Percentiles rank a stretch among this genome's conserved stretches.
phyloP scores from a whole-genome alignment of 2,329 filamentous ascomycete genomes.

The Cryphonectria radicalis region DNA sequence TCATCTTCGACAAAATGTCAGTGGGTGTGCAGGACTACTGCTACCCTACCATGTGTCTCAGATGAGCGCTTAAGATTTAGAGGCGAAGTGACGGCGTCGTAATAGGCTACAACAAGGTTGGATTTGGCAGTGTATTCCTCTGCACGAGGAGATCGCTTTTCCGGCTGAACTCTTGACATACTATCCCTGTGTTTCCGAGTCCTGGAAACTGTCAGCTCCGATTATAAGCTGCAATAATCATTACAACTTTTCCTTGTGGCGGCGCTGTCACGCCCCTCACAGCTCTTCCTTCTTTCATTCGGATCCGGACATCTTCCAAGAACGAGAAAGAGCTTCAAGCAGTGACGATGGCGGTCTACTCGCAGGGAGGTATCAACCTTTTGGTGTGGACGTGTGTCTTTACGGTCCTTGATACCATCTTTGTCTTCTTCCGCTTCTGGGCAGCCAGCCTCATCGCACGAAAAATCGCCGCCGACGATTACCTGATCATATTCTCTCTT shows the following conservation, averaged over 20 bases:
- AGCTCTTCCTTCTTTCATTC: not conserved
- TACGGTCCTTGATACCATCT: not conserved
- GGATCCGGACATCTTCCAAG: not conserved
- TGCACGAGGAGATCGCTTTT: not conserved
- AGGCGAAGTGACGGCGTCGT: not conserved
- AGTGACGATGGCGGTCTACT: not conserved
- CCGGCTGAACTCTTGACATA: not conserved
- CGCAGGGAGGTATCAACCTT: slow-evolving; percentile 7
- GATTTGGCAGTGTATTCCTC: not conserved
- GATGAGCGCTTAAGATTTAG: no score
- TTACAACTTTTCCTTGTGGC: not conserved
- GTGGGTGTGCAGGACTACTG: no score
- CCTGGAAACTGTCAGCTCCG: not conserved
- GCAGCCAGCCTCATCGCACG: not conserved
- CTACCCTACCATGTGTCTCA: no score
- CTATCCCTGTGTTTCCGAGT: not conserved
- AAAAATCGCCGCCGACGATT: not conserved
- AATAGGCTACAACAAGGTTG: not conserved
- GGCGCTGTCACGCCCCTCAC: not conserved
- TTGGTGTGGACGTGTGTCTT: slow-evolving; percentile 5
- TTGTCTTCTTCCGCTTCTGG: slow-evolving; percentile 8
- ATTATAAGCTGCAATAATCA: not conserved
- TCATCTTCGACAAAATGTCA: no score
- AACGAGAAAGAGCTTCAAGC: not conserved
- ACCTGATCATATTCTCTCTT: slow-evolving; percentile 3